Evolutionary conservation across 1,139 yeast genomes (phyloP).

Genomic region (Taphrina confusa): DNA sequence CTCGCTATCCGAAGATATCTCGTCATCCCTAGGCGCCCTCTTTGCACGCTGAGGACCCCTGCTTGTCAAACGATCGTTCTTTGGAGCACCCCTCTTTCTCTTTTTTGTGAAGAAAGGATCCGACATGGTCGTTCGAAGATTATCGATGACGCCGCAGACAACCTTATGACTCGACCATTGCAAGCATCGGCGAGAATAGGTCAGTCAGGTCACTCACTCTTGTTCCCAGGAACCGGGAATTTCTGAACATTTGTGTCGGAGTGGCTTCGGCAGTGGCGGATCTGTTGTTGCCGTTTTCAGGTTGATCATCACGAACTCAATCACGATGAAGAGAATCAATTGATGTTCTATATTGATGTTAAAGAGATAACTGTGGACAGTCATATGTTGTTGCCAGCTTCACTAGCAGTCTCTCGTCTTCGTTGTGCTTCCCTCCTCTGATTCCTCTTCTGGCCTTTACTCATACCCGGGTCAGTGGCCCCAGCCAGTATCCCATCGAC

Average conservation of each 20-base stretch:
- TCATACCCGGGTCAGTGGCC: neutral
- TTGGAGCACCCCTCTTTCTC: slow-evolving; percentile 37
- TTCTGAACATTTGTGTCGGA: neutral
- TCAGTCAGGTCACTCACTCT: too few relatives aligned
- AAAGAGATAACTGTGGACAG: too few relatives aligned
- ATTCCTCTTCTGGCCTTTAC: slow-evolving; percentile 4
- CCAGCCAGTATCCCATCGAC: too few relatives aligned
- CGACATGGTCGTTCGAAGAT: slow-evolving; percentile 34
- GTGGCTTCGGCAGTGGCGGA: slow-evolving; percentile 6
- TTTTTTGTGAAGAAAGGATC: slow-evolving; percentile 41
- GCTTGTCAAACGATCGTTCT: slow-evolving; percentile 29
- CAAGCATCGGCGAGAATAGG: too few relatives aligned
- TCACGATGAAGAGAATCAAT: too few relatives aligned
- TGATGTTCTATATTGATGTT: too few relatives aligned
- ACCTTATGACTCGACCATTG: too few relatives aligned
- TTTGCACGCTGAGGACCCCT: slow-evolving; percentile 30
- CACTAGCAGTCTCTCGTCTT: neutral
- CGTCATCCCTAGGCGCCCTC: slow-evolving; percentile 27
- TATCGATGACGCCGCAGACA: too few relatives aligned
- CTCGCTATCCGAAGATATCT: slow-evolving; percentile 21
- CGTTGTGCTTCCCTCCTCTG: neutral
- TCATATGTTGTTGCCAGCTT: too few relatives aligned
- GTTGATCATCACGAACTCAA: too few relatives aligned
- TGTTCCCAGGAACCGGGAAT: neutral
- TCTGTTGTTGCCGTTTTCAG: too few relatives aligned